Conservation (phyloP, 1,284 basidiomycete species). For the Ustilago trichophora region DNA sequence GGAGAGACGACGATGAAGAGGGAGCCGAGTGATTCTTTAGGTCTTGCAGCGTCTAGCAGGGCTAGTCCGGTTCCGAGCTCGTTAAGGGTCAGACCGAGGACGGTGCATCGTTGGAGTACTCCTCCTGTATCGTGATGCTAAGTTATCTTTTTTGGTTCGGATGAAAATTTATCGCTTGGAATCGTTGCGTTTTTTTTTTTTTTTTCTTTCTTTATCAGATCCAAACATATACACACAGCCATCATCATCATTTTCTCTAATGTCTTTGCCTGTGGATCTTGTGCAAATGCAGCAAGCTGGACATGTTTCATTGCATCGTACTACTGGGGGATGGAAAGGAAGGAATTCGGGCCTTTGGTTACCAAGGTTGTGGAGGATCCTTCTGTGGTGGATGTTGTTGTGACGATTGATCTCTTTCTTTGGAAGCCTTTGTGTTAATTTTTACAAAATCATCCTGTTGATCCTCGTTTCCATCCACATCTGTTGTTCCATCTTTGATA, state of each 20-base stretch:
- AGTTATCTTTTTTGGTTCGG: background rate
- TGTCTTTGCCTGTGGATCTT: too few species aligned
- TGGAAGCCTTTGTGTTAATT: conserved; percentile 47
- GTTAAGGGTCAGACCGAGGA: conserved; percentile 22
- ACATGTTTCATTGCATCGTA: too few species aligned
- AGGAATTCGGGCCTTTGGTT: too few species aligned
- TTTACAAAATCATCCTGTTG: conserved; percentile 45
- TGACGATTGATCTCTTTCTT: conserved; percentile 29
- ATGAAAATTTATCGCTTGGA: too few species aligned
- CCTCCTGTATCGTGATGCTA: conserved; percentile 8
- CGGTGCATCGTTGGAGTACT: conserved; percentile 37
- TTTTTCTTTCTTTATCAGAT: too few species aligned
- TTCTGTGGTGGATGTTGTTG: background rate
- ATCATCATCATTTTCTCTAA: too few species aligned
- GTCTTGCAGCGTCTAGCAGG: background rate
- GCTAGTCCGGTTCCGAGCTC: conserved; percentile 12
- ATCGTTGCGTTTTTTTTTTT: too few species aligned
- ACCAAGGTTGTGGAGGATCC: conserved; percentile 26
- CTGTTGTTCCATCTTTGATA: background rate
- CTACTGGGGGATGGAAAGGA: too few species aligned
- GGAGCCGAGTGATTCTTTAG: background rate
- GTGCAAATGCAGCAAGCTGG: background rate
- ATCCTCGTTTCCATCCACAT: background rate
- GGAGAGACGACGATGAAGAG: background rate
- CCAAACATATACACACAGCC: too few species aligned